Percentiles rank a stretch among this genome's conserved stretches.
phyloP scores from a whole-genome alignment of 2,329 filamentous ascomycete genomes.

The Echinosphaeria canescens region DNA sequence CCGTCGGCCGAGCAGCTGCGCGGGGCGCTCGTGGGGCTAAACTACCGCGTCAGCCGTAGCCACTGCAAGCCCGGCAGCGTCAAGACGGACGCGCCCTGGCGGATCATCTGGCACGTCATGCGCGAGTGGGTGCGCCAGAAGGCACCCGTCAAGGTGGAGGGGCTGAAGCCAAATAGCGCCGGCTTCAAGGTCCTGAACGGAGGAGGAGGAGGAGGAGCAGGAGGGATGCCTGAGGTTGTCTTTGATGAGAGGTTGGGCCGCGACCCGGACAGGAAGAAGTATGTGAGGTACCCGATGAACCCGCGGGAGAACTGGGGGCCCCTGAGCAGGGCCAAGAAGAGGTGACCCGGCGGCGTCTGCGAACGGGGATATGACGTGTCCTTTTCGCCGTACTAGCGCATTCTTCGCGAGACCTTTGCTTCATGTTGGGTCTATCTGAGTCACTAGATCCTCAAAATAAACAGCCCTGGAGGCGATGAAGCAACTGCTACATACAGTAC shows the following conservation, averaged over 20 bases:
- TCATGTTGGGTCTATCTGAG: no score
- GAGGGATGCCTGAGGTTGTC: constrained; percentile 14
- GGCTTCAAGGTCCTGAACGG: constrained; percentile 45
- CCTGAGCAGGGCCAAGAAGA: constrained; percentile 36
- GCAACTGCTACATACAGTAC: no score
- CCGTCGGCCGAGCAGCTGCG: constrained; percentile 61
- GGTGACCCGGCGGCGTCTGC: no score
- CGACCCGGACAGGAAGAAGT: constrained; percentile 41
- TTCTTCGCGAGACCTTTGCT: no score
- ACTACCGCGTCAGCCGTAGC: constrained; percentile 66
- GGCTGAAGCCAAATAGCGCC: constrained; percentile 45
- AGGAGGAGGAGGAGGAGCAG: constrained; percentile 14
- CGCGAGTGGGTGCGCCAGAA: constrained; percentile 76
- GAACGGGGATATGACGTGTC: no score
- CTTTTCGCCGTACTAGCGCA: no score
- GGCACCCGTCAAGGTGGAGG: constrained; percentile 51
- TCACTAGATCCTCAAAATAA: no score
- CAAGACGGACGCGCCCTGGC: constrained; percentile 87
- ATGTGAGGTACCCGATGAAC: constrained; percentile 78
- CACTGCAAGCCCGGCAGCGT: constrained; percentile 80
- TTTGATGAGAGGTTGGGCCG: constrained; percentile 69
- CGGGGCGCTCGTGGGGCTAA: constrained; percentile 61
- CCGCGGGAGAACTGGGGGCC: constrained; percentile 90
- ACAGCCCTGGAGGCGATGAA: no score
- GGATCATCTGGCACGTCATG: constrained; percentile 80